Evolutionary conservation across 768 basidiomycete species (phyloP).

Genomic region (Boletus insuetus): DNA sequence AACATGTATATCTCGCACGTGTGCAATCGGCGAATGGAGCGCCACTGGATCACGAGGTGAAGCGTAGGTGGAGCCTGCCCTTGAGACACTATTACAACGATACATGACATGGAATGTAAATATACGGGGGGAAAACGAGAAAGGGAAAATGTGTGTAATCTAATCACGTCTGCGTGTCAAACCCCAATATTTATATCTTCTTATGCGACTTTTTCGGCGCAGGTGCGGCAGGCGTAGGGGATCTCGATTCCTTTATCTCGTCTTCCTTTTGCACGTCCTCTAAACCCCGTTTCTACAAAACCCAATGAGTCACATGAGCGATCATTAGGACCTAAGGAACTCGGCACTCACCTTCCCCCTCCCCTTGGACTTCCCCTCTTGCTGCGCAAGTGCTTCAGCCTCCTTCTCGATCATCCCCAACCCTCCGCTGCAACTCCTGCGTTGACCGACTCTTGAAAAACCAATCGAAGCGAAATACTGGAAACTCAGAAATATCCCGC

Average conservation of each 20-base stretch:
- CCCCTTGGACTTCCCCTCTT: slow-evolving; percentile 63
- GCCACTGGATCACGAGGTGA: no score
- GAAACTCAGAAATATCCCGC: slow-evolving; percentile 94
- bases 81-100: no score
- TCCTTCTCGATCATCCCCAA: slow-evolving; percentile 93
- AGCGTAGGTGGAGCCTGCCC: no score
- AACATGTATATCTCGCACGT: background rate
- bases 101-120: no score
- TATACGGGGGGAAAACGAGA: no score
- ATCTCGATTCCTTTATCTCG: slow-evolving; percentile 50
- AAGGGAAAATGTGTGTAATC: background rate
- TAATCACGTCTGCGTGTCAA: background rate
- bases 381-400: slow-evolving; percentile 60
- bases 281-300: slow-evolving; percentile 62
- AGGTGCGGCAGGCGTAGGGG: slow-evolving; percentile 56
- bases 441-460: slow-evolving; percentile 94
- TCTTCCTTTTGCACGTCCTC: slow-evolving; percentile 60
- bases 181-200: slow-evolving; percentile 44
- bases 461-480: slow-evolving; percentile 97
- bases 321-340: background rate
- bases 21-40: background rate
- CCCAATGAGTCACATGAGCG: slow-evolving; percentile 1
- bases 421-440: slow-evolving; percentile 78
- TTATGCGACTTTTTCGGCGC: slow-evolving; percentile 59
- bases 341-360: slow-evolving; percentile 59